Evolutionary conservation across 306 rosid species (phyloP).

Genomic region (Biancaea sappan): DNA sequence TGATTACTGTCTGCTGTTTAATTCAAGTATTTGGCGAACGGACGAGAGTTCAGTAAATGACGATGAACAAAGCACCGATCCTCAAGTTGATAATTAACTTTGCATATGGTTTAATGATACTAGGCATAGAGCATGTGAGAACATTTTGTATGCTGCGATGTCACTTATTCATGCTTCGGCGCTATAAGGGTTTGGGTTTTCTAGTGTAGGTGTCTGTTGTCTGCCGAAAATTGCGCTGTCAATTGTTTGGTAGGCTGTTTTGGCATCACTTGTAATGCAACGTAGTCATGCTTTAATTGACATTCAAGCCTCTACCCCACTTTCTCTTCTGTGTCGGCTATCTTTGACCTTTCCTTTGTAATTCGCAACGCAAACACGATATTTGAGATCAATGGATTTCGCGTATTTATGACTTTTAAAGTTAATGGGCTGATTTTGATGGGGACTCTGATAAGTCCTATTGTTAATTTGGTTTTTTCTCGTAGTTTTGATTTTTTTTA

Average conservation of each 20-base stretch:
- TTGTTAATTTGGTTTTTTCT: too few relatives aligned
- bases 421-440: neutral
- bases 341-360: neutral
- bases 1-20: conserved; percentile 9
- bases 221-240: too few relatives aligned
- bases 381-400: neutral
- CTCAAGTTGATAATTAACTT: too few relatives aligned
- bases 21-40: neutral
- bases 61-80: neutral
- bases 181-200: too few relatives aligned
- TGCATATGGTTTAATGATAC: neutral
- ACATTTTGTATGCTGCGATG: neutral
- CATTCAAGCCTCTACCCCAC: neutral
- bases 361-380: neutral
- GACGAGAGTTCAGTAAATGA: neutral
- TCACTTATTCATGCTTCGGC: too few relatives aligned
- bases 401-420: neutral
- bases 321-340: neutral
- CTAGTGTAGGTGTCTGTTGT: too few relatives aligned
- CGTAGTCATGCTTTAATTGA: neutral
- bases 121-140: too few relatives aligned
- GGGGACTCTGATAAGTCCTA: neutral
- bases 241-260: neutral
- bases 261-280: neutral
- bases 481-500: too few relatives aligned